phyloP scores from a whole-genome alignment of 2,329 filamentous ascomycete species.

The Phaeosphaeriaceae sp. region DNA sequence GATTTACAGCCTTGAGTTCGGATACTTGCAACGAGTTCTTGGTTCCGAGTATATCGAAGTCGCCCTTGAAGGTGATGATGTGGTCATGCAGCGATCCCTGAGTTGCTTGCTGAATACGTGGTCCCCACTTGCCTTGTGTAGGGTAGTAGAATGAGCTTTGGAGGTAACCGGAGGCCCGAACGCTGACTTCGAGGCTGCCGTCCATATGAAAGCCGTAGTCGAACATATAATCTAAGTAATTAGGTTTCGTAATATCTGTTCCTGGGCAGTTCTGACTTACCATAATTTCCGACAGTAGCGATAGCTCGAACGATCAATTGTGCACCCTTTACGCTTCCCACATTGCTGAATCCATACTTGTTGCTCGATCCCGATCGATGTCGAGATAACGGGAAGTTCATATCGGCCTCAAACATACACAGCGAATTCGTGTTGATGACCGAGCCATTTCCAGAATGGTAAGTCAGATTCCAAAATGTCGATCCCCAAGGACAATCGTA shows the following conservation, averaged over 20 bases:
- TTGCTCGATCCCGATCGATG: conserved; percentile 34
- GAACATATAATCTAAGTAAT: conserved; percentile 42
- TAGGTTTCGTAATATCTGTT: background rate
- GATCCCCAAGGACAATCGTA: conserved; percentile 63
- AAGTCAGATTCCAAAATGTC: conserved; percentile 59
- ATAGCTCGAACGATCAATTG: conserved; percentile 49
- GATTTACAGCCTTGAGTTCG: conserved; percentile 32
- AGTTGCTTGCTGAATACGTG: conserved; percentile 48
- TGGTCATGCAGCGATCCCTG: conserved; percentile 49
- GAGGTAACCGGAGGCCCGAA: conserved; percentile 42
- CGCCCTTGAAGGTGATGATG: conserved; percentile 52
- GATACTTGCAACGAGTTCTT: conserved; percentile 46
- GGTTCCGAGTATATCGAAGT: conserved; percentile 48
- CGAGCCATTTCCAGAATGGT: conserved; percentile 51
- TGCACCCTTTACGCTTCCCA: conserved; percentile 40
- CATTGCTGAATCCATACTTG: conserved; percentile 31
- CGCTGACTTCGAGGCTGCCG: conserved; percentile 45
- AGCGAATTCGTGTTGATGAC: conserved; percentile 59
- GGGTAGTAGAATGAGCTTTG: conserved; percentile 44
- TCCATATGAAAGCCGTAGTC: conserved; percentile 40
- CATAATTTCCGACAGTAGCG: conserved; percentile 55
- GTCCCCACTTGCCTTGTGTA: conserved; percentile 45
- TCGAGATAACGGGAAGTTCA: conserved; percentile 44
- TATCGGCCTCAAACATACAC: conserved; percentile 51
- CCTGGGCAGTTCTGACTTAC: background rate